Percentiles rank a stretch among this genome's conserved stretches.
Conservation (phyloP, 2,329 filamentous ascomycete species). For the Pseudogymnoascus sp. region DNA sequence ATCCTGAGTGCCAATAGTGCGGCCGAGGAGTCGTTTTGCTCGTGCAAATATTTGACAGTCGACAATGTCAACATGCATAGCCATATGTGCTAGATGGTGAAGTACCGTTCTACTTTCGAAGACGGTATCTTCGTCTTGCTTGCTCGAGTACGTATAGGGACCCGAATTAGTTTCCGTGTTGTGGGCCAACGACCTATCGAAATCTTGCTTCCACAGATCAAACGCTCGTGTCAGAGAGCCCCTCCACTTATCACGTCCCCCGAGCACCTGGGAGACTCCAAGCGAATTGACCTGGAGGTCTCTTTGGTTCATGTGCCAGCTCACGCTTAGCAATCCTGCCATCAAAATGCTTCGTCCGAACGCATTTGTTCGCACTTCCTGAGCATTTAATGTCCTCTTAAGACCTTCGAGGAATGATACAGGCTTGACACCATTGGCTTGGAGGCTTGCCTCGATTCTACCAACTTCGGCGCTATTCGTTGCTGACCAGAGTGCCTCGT, state of each 20-base stretch:
- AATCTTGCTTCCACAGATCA: slow-evolving; percentile 88
- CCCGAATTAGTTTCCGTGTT: slow-evolving; percentile 44
- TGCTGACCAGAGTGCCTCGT: slow-evolving; percentile 87
- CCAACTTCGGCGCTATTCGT: slow-evolving; percentile 80
- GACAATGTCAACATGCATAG: slow-evolving; percentile 95
- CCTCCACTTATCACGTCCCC: slow-evolving; percentile 86
- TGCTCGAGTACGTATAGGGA: slow-evolving; percentile 46
- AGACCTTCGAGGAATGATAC: slow-evolving; percentile 84
- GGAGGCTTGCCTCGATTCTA: slow-evolving; percentile 70
- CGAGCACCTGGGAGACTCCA: slow-evolving; percentile 68
- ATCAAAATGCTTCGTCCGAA: slow-evolving; percentile 92
- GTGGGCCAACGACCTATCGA: slow-evolving; percentile 66
- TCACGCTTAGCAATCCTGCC: slow-evolving; percentile 86
- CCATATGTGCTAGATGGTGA: slow-evolving; percentile 93
- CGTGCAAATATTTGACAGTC: slow-evolving; percentile 94
- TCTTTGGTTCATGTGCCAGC: slow-evolving; percentile 95
- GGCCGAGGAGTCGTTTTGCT: slow-evolving; percentile 74
- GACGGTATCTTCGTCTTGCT: slow-evolving; percentile 59
- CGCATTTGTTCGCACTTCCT: slow-evolving; percentile 80
- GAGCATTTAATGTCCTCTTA: slow-evolving; percentile 79
- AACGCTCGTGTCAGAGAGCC: slow-evolving; percentile 78
- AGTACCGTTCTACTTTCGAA: slow-evolving; percentile 84
- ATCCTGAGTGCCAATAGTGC: slow-evolving; percentile 75
- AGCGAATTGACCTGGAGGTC: slow-evolving; percentile 87
- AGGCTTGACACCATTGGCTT: slow-evolving; percentile 73